phyloP scores from a whole-genome alignment of 805 yeast species.

The Candida railenensis region DNA sequence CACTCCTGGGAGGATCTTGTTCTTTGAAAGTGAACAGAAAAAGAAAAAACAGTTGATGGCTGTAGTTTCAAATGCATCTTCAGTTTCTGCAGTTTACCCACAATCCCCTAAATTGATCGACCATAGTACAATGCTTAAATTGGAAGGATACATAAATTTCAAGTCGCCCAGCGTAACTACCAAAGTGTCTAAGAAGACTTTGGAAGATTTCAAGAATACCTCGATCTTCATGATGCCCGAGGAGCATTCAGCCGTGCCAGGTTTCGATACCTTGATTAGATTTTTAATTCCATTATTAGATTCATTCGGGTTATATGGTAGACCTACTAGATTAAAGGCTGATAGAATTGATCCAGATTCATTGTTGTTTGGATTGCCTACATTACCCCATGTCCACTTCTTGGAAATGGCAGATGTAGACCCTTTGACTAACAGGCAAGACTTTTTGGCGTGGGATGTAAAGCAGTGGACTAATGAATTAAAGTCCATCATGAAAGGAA shows the following conservation, averaged over 20 bases:
- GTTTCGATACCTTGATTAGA: constrained; percentile 48
- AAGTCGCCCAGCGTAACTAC: constrained; percentile 36
- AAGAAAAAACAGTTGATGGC: constrained; percentile 75
- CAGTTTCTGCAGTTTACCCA: constrained; percentile 91
- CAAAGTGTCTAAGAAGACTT: constrained; percentile 30
- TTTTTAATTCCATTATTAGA: constrained; percentile 41
- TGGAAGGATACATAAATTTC: constrained; percentile 78
- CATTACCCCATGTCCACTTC: constrained; percentile 45
- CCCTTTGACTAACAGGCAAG: constrained; percentile 19
- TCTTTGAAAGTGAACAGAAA: constrained; percentile 81
- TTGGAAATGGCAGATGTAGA: constrained; percentile 32
- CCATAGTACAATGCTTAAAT: constrained; percentile 81
- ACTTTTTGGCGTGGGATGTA: constrained; percentile 37
- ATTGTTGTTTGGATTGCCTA: constrained; percentile 44
- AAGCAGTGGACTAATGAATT: constrained; percentile 33
- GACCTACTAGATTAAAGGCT: constrained; percentile 43
- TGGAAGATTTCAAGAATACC: constrained; percentile 38
- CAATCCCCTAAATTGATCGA: constrained; percentile 79
- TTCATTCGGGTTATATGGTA: constrained; percentile 45
- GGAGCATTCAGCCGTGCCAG: constrained; percentile 46
- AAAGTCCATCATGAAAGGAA: constrained; percentile 29
- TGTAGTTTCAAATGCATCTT: constrained; percentile 62
- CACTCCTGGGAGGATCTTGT: constrained; percentile 66
- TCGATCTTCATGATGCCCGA: constrained; percentile 46
- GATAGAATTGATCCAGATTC: constrained; percentile 41